These are phyloP conservation scores for Backusella tarrabulga DNA, from an alignment of 192 early-diverging fungal genomes.

Conservation along the genomic window DNA sequence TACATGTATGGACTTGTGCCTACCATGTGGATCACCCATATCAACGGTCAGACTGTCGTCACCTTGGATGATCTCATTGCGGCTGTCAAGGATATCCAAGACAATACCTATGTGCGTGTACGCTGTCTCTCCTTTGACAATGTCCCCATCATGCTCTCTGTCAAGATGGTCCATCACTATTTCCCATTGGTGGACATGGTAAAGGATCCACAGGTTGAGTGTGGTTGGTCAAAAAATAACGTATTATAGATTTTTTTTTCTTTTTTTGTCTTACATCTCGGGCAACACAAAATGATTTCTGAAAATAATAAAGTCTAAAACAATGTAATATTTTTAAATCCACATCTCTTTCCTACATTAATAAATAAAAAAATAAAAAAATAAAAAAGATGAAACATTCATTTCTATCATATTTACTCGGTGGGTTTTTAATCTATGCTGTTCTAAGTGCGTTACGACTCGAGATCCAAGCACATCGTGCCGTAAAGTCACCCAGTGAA, in stretches of 20 bases:
- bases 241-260: not conserved
- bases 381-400: not conserved
- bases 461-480: not conserved
- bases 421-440: not conserved
- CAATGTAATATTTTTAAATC: not conserved
- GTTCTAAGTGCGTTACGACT: not conserved
- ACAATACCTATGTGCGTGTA: conserved; percentile 69
- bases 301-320: not conserved
- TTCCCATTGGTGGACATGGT: conserved; percentile 40
- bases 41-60: conserved; percentile 56
- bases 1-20: conserved; percentile 62
- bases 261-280: not conserved
- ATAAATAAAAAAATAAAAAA: too few relatives aligned
- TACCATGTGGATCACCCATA: conserved; percentile 76
- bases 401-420: not conserved
- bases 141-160: conserved; percentile 68
- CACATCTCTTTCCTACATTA: not conserved
- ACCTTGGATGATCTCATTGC: conserved; percentile 63
- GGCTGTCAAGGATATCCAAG: conserved; percentile 53
- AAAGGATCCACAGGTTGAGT: conserved; percentile 30
- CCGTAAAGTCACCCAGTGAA: not conserved
- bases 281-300: not conserved
- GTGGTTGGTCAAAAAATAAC: conserved; percentile 38
- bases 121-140: conserved; percentile 77
- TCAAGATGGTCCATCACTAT: conserved; percentile 73